Conservation (phyloP, 106 monocot genomes). For the Dendrobium nobile region DNA sequence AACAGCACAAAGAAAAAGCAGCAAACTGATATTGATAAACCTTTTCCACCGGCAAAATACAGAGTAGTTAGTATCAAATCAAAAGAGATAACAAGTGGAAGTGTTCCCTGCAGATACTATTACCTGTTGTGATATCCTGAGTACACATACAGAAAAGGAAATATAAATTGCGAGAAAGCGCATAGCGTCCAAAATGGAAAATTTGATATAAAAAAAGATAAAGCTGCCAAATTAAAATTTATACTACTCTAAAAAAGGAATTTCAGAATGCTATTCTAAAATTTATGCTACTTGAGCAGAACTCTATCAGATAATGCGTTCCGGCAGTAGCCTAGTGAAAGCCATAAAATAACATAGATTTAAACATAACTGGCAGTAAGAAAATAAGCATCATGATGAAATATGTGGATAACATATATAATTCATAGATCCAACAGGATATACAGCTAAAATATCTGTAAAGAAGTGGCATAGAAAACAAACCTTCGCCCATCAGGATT, state of each 20-base stretch:
- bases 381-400: no score
- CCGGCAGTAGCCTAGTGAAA: not conserved
- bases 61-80: no score
- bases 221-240: no score
- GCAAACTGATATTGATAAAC: no score
- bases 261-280: not conserved
- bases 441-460: not conserved
- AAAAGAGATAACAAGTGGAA: no score
- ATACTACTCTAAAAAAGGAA: not conserved
- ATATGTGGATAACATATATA: not conserved
- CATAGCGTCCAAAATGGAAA: no score
- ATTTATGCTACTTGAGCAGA: not conserved
- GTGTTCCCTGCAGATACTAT: no score
- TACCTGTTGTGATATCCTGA: no score
- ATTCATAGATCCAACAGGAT: not conserved
- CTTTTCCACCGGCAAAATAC: no score
- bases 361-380: not conserved
- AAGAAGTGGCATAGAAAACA: constrained; percentile 7
- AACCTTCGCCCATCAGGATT: constrained; percentile 97
- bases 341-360: not conserved
- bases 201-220: no score
- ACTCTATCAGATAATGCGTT: not conserved
- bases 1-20: not conserved
- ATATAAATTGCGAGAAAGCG: no score
- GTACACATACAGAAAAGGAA: no score